A percentile compares a stretch with the other conserved stretches of the same genome.
Conservation (phyloP, 1,139 yeast species). For the Yamadazyma dushanensis region DNA sequence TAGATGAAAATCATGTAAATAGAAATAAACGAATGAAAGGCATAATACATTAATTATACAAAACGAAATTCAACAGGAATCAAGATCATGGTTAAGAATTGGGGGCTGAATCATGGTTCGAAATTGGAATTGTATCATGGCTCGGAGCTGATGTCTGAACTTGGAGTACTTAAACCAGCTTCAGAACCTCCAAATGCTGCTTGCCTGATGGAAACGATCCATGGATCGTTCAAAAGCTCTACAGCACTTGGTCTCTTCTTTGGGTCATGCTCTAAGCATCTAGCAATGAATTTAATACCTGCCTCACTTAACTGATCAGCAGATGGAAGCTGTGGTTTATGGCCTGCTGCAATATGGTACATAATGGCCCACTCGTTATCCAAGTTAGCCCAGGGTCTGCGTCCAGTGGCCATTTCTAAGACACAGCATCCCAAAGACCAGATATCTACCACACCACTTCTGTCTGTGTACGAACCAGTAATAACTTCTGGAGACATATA, state of each 20-base stretch:
- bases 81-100: no score
- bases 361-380: slow-evolving; percentile 98
- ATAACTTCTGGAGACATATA: slow-evolving; percentile 98
- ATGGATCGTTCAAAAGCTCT: slow-evolving; percentile 84
- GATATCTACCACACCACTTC: slow-evolving; percentile 75
- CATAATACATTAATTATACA: no score
- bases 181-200: slow-evolving; percentile 60
- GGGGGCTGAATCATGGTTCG: no score
- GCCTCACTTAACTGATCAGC: slow-evolving; percentile 72
- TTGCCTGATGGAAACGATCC: slow-evolving; percentile 76
- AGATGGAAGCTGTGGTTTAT: slow-evolving; percentile 81
- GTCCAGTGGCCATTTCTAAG: slow-evolving; percentile 79
- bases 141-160: slow-evolving; percentile 28
- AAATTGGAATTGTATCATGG: not conserved
- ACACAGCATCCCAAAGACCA: slow-evolving; percentile 87
- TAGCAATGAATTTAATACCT: slow-evolving; percentile 70
- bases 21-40: no score
- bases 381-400: slow-evolving; percentile 85
- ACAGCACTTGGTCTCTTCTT: slow-evolving; percentile 77
- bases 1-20: slow-evolving; percentile 7
- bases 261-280: slow-evolving; percentile 86
- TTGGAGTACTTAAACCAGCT: slow-evolving; percentile 36
- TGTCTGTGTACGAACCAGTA: slow-evolving; percentile 68
- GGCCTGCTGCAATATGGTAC: slow-evolving; percentile 98
- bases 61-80: no score